Evolutionary conservation across 768 basidiomycete species (phyloP).

Genomic region (Pleurotus ostreatus): DNA sequence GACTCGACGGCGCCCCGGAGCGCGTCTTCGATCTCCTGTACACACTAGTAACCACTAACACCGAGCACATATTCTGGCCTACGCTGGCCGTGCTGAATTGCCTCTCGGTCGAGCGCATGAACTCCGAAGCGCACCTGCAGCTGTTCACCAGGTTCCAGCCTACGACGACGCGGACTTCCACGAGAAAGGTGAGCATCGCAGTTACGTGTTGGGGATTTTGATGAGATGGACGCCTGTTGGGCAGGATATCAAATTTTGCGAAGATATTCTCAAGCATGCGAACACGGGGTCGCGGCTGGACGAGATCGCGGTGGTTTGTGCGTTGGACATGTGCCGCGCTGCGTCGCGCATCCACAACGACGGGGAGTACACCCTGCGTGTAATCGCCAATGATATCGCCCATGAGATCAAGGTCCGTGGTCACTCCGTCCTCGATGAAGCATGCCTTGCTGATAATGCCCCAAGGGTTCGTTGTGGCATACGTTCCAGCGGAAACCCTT

Average conservation of each 20-base stretch:
- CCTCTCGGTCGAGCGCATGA: slow-evolving; percentile 70
- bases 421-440: neutral
- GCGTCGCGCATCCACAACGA: slow-evolving; percentile 49
- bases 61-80: slow-evolving; percentile 69
- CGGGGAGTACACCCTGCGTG: slow-evolving; percentile 58
- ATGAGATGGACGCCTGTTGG: slow-evolving; percentile 7
- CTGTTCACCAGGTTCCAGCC: neutral
- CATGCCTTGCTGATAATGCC: neutral
- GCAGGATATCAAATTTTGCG: slow-evolving; percentile 35
- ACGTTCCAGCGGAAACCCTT: slow-evolving; percentile 51
- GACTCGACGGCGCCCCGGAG: slow-evolving; percentile 79
- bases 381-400: slow-evolving; percentile 68
- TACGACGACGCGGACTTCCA: slow-evolving; percentile 5
- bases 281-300: slow-evolving; percentile 50
- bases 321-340: slow-evolving; percentile 74
- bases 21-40: slow-evolving; percentile 81
- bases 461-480: slow-evolving; percentile 27
- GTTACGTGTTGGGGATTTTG: neutral
- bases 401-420: slow-evolving; percentile 71
- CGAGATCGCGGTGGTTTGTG: slow-evolving; percentile 68
- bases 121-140: slow-evolving; percentile 45
- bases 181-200: slow-evolving; percentile 30
- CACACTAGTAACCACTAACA: slow-evolving; percentile 39
- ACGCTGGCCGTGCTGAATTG: slow-evolving; percentile 71
- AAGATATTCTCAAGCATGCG: slow-evolving; percentile 59